These are phyloP conservation scores for Sherardia arvensis DNA, from an alignment of 257 asterid species.

Conservation along the genomic window DNA sequence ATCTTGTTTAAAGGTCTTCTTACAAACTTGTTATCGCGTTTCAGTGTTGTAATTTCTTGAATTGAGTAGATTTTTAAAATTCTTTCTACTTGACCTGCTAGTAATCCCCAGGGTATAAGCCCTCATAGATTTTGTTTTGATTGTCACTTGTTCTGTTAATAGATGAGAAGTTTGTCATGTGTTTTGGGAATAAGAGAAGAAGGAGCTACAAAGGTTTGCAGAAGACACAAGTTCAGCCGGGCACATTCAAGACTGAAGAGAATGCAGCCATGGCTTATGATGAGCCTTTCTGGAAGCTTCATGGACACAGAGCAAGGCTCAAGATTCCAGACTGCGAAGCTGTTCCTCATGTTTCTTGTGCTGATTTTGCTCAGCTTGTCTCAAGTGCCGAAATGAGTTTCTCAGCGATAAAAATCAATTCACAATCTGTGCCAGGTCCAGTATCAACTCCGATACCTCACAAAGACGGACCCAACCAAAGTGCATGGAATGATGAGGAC, in stretches of 20 bases:
- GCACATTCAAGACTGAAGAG: not conserved
- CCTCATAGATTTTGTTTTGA: too few species aligned
- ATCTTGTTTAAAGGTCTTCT: too few species aligned
- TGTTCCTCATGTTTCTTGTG: not conserved
- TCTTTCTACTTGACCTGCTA: too few species aligned
- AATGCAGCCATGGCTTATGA: not conserved
- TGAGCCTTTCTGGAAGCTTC: not conserved
- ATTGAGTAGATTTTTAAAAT: too few species aligned
- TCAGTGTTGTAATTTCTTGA: too few species aligned
- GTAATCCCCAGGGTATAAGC: too few species aligned
- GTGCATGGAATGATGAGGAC: not conserved
- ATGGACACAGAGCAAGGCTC: not conserved
- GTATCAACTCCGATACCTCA: not conserved
- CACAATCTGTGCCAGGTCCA: not conserved
- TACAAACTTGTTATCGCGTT: too few species aligned
- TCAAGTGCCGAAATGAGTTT: not conserved
- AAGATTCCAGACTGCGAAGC: not conserved
- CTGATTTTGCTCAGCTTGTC: not conserved
- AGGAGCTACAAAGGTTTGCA: not conserved
- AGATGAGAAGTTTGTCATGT: not conserved
- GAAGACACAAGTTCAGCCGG: not conserved
- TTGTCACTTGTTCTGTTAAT: not conserved
- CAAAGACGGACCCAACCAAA: not conserved
- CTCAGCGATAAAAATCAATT: conserved; percentile 7
- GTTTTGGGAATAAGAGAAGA: not conserved